phyloP scores from a whole-genome alignment of 2,329 filamentous ascomycete genomes.

The Aspergillus neotritici region DNA sequence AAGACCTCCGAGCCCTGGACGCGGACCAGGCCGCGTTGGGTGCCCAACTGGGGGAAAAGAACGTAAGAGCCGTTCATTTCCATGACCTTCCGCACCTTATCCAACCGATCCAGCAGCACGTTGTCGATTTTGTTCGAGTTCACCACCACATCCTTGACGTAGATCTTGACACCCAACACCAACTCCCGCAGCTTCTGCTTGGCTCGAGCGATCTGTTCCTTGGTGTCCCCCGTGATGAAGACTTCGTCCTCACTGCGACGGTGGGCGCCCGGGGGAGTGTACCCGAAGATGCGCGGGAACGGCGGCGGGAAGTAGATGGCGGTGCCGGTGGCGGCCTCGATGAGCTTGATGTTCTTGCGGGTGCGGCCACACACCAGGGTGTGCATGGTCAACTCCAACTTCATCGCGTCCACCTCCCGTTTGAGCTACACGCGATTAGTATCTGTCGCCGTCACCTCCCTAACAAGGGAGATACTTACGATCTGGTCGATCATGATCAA shows the following conservation, averaged over 20 bases:
- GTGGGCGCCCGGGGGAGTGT: constrained; percentile 73
- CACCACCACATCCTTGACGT: constrained; percentile 86
- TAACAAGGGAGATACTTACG: constrained; percentile 44
- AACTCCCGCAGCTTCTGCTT: constrained; percentile 89
- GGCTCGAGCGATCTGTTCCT: constrained; percentile 76
- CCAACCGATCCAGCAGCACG: constrained; percentile 81
- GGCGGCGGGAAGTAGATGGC: constrained; percentile 97
- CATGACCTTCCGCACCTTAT: constrained; percentile 97
- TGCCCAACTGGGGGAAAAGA: constrained; percentile 80
- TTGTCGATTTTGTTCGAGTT: constrained; percentile 91
- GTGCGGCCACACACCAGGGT: constrained; percentile 89
- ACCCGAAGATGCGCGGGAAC: constrained; percentile 86
- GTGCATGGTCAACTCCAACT: constrained; percentile 80
- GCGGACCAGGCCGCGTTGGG: constrained; percentile 74
- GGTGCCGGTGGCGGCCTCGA: constrained; percentile 90
- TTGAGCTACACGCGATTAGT: constrained; percentile 40
- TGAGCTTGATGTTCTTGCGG: constrained; percentile 94
- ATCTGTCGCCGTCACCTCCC: not conserved
- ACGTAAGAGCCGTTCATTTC: constrained; percentile 95
- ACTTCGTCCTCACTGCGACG: constrained; percentile 83
- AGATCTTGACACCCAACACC: constrained; percentile 72
- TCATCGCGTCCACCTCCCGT: constrained; percentile 66
- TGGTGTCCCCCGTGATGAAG: constrained; percentile 86
- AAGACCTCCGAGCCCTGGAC: constrained; percentile 91
- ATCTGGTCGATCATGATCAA: constrained; percentile 96